phyloP scores from a whole-genome alignment of 495 filamentous ascomycete species.

The Penicillium angulare region DNA sequence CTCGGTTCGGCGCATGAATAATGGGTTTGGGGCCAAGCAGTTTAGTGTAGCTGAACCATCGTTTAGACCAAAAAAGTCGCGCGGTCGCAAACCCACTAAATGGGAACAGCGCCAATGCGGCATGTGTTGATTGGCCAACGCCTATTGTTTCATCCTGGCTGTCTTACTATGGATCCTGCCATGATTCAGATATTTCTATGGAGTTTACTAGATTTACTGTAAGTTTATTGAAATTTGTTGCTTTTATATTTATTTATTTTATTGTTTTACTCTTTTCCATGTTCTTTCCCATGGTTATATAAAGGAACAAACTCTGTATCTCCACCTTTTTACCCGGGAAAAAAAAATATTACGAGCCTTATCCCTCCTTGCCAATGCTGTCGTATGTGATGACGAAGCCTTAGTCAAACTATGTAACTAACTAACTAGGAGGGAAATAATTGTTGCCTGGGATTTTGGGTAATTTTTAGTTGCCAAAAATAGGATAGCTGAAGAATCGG shows the following conservation, averaged over 20 bases:
- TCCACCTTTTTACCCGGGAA: no score
- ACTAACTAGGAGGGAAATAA: not conserved
- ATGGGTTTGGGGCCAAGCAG: constrained; percentile 7
- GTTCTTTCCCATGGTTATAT: no score
- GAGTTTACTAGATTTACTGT: no score
- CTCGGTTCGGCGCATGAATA: not conserved
- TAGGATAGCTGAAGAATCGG: no score
- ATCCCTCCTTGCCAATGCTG: not conserved
- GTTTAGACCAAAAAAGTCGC: constrained; percentile 10
- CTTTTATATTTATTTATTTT: no score
- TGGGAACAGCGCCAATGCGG: constrained; percentile 1
- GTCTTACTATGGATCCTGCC: no score
- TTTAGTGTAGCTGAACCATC: not conserved
- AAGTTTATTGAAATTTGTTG: no score
- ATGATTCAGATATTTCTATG: not conserved
- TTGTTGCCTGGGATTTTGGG: constrained; percentile 22
- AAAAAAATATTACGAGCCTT: no score
- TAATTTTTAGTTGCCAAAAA: constrained; percentile 25
- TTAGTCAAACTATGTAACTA: not conserved
- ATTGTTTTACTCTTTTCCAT: no score
- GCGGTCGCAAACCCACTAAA: constrained; percentile 14
- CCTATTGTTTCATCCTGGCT: no score
- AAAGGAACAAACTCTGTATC: no score
- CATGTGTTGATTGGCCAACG: constrained; percentile 7
- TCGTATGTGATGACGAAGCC: constrained; percentile 18